Evolutionary conservation across 345 rosid species (phyloP).

Genomic region (Salix udensis): DNA sequence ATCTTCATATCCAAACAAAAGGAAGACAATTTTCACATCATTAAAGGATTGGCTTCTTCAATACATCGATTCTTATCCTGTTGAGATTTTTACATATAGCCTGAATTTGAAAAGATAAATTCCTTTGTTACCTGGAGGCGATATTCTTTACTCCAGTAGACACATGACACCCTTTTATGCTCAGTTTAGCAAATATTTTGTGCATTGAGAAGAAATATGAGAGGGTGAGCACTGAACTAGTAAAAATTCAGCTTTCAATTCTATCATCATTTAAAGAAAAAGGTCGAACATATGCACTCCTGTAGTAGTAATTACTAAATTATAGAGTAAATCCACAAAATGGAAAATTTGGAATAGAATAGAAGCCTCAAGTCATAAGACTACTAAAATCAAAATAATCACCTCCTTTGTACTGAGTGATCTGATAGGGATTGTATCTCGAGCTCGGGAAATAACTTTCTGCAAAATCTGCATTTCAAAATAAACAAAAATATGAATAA

Average conservation of each 20-base stretch:
- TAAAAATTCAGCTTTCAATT: not conserved
- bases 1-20: not conserved
- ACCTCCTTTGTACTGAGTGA: conserved; percentile 97
- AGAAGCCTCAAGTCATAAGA: not conserved
- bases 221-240: too few species aligned
- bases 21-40: not conserved
- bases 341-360: not conserved
- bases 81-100: not conserved
- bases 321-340: not conserved
- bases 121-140: not conserved
- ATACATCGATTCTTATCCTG: not conserved
- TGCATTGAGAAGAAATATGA: too few species aligned
- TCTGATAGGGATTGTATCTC: conserved; percentile 57
- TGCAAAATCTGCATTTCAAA: conserved; percentile 71
- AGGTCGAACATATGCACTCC: not conserved
- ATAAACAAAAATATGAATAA: not conserved
- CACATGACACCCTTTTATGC: too few species aligned
- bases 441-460: conserved; percentile 73
- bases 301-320: not conserved
- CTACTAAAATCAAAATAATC: conserved; percentile 11
- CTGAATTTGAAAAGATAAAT: not conserved
- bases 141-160: not conserved
- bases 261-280: not conserved
- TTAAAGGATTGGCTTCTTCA: not conserved
- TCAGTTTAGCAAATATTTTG: too few species aligned